Conservation (phyloP, 2,329 filamentous ascomycete species). For the Chaetomiaceae sp. region DNA sequence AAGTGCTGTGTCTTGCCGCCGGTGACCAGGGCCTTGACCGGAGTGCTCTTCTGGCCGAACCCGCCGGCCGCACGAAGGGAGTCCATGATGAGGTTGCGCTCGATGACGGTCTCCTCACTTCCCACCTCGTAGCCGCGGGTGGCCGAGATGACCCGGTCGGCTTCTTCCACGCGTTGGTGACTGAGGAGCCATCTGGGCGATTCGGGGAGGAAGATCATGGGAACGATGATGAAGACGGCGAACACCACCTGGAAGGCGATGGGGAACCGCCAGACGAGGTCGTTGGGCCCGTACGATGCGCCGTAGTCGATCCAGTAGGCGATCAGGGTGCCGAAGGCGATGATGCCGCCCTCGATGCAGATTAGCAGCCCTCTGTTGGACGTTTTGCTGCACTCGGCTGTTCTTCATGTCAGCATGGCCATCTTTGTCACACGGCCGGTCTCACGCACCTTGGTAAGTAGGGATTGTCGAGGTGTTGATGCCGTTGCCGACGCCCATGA, state of each 20-base stretch:
- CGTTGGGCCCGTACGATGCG: background rate
- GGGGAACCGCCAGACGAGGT: background rate
- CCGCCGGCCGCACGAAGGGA: constrained; percentile 54
- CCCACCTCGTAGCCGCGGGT: constrained; percentile 44
- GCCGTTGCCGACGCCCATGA: background rate
- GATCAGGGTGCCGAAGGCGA: background rate
- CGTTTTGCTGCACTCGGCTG: background rate
- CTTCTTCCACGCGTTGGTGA: constrained; percentile 35
- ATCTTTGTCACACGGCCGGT: background rate
- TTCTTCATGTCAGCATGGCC: background rate
- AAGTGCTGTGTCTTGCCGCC: constrained; percentile 62
- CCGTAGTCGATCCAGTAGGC: background rate
- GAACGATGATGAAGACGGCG: background rate
- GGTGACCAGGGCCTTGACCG: constrained; percentile 53
- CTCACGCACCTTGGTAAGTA: background rate
- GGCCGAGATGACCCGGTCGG: constrained; percentile 34
- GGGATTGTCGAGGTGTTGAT: background rate
- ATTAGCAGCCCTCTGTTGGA: background rate
- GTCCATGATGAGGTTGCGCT: constrained; percentile 59
- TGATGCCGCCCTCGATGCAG: background rate
- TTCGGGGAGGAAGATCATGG: background rate
- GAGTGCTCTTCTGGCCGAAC: constrained; percentile 41
- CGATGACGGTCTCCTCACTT: constrained; percentile 51
- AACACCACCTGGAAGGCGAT: background rate
- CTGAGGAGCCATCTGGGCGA: constrained; percentile 28